A percentile compares a stretch with the other conserved stretches of the same genome.
Evolutionary conservation across 1,139 yeast genomes (phyloP).

Genomic region (Hemisphaericaspora lyxosophila): DNA sequence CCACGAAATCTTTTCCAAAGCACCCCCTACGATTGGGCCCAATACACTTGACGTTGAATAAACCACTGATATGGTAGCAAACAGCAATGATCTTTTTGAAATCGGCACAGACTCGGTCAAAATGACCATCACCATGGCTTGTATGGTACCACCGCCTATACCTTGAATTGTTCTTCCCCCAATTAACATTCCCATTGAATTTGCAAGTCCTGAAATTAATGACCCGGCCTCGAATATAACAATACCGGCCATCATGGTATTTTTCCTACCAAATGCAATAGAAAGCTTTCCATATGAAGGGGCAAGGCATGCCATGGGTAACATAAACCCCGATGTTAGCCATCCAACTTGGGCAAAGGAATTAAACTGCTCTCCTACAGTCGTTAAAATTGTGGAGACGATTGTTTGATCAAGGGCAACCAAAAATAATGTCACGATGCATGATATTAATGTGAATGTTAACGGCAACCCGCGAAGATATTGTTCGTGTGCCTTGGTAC

Average conservation of each 20-base stretch:
- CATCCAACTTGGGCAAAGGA: conserved; percentile 59
- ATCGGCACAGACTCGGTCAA: conserved; percentile 63
- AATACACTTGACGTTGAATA: conserved; percentile 53
- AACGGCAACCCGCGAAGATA: conserved; percentile 45
- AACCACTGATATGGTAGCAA: conserved; percentile 49
- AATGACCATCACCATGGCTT: conserved; percentile 57
- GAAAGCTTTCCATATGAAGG: conserved; percentile 64
- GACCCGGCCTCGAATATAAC: conserved; percentile 64
- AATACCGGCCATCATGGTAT: conserved; percentile 48
- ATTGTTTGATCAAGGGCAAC: conserved; percentile 72
- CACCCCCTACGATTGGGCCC: conserved; percentile 73
- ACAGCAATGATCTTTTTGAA: conserved; percentile 53
- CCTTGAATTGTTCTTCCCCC: conserved; percentile 75
- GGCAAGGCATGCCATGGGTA: conserved; percentile 59
- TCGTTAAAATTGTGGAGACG: conserved; percentile 55
- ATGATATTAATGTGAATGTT: conserved; percentile 41
- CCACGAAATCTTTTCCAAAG: conserved; percentile 66
- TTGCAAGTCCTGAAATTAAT: conserved; percentile 56
- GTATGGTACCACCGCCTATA: conserved; percentile 71
- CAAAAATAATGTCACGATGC: conserved; percentile 53
- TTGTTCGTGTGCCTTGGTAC: conserved; percentile 50
- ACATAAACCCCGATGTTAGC: conserved; percentile 59
- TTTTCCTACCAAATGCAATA: conserved; percentile 61
- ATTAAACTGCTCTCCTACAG: conserved; percentile 54
- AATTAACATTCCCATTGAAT: conserved; percentile 58